Percentiles rank a stretch among this genome's conserved stretches.
Evolutionary conservation across 805 yeast genomes (phyloP).

Genomic region (Tetrapisispora fleetii): DNA sequence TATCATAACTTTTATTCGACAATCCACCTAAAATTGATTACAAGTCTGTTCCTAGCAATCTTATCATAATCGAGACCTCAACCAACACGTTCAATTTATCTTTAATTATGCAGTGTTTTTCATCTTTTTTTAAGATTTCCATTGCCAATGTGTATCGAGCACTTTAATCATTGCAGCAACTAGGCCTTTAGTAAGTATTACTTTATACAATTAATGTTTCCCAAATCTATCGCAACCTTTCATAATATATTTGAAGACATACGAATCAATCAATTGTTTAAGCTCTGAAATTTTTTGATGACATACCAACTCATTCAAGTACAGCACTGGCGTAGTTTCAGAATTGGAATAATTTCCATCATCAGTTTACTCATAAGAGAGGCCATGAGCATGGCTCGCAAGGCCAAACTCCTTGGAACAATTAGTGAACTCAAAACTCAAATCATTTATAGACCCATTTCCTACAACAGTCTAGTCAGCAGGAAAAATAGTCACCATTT

Average conservation of each 20-base stretch:
- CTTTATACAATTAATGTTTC: constrained; percentile 19
- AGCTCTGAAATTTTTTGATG: neutral
- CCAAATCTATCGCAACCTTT: constrained; percentile 17
- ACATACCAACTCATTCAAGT: neutral
- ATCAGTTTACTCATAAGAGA: neutral
- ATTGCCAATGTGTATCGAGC: constrained; percentile 31
- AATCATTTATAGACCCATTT: no score
- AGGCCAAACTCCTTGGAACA: no score
- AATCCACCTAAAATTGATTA: constrained; percentile 66
- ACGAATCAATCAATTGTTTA: neutral
- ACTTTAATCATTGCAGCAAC: constrained; percentile 38
- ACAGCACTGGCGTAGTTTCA: neutral
- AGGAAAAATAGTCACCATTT: no score
- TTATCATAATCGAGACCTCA: constrained; percentile 48
- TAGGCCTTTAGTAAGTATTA: constrained; percentile 29
- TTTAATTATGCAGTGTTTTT: neutral
- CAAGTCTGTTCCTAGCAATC: constrained; percentile 62
- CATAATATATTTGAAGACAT: neutral
- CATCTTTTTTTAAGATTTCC: neutral
- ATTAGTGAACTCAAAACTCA: no score
- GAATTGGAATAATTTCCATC: neutral
- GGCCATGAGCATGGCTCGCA: no score
- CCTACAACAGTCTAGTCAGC: no score
- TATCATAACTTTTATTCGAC: neutral
- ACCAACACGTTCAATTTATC: constrained; percentile 21